Conservation (phyloP, 2,329 filamentous ascomycete genomes). For the Tympanopsis confertula region DNA sequence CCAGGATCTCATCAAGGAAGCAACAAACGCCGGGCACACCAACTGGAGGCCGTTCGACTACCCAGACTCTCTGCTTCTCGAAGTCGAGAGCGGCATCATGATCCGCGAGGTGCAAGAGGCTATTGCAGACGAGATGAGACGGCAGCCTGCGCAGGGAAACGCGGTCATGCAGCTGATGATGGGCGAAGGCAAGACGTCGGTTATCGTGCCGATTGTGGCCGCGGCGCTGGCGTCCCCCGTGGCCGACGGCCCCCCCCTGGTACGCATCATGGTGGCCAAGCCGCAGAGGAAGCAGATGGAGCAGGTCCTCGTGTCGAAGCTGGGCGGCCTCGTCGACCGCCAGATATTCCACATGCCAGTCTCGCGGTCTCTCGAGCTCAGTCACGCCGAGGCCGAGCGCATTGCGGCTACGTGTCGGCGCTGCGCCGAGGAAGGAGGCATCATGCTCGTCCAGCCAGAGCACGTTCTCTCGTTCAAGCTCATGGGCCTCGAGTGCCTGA, state of each 20-base stretch:
- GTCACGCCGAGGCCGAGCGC: constrained; percentile 9
- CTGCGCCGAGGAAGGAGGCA: constrained; percentile 36
- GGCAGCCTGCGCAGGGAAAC: constrained; percentile 25
- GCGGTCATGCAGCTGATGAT: constrained; percentile 57
- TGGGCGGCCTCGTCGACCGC: constrained; percentile 43
- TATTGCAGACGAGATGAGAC: constrained; percentile 45
- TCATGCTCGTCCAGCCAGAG: constrained; percentile 52
- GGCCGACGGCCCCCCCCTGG: constrained; percentile 35
- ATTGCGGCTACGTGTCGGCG: constrained; percentile 27
- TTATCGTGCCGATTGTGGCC: constrained; percentile 56
- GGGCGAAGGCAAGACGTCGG: constrained; percentile 60
- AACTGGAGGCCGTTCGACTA: constrained; percentile 38
- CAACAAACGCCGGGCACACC: constrained; percentile 36
- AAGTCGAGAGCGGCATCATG: constrained; percentile 49
- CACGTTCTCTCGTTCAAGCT: constrained; percentile 53
- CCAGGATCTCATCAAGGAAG: constrained; percentile 24
- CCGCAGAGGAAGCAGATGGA: constrained; percentile 49
- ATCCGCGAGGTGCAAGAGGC: constrained; percentile 47
- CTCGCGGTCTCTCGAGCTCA: constrained; percentile 32
- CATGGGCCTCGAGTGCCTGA: constrained; percentile 39
- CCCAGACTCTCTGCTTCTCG: constrained; percentile 52
- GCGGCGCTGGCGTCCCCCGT: constrained; percentile 26
- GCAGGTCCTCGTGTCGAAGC: constrained; percentile 37
- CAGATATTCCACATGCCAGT: constrained; percentile 47
- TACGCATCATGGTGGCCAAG: constrained; percentile 48